Percentiles rank a stretch among this genome's conserved stretches.
Conservation (phyloP, 108 stramenopile species). For the Schizochytrium sp. region DNA sequence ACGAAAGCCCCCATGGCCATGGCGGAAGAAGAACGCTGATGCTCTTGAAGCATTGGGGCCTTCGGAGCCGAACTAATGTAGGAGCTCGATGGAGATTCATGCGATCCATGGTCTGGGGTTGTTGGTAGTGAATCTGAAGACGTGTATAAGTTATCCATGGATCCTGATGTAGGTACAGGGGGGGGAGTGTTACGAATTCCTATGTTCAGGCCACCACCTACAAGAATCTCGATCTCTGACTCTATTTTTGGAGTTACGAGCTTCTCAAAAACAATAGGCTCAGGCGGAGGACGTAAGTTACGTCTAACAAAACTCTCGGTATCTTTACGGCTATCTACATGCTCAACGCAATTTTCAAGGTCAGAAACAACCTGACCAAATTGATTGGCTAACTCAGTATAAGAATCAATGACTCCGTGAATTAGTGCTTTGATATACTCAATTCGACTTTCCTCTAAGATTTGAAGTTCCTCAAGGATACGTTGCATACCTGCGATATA, state of each 20-base stretch:
- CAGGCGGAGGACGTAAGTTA: not conserved
- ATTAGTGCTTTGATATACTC: conserved; percentile 47
- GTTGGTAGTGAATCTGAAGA: too few species aligned
- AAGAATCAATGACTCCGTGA: conserved; percentile 42
- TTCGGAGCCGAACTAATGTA: too few species aligned
- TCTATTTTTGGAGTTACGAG: conserved; percentile 37
- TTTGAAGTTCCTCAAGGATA: conserved; percentile 1
- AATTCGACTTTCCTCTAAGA: conserved; percentile 34
- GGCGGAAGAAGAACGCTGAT: too few species aligned
- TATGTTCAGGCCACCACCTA: conserved; percentile 37
- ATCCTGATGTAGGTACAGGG: not conserved
- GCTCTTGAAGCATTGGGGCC: too few species aligned
- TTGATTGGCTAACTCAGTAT: conserved; percentile 31
- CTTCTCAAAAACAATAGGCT: conserved; percentile 8
- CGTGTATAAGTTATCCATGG: not conserved
- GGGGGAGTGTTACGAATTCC: not conserved
- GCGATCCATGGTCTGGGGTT: too few species aligned
- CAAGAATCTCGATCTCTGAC: conserved; percentile 25
- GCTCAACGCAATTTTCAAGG: not conserved
- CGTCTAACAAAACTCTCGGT: not conserved
- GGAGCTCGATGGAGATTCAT: too few species aligned
- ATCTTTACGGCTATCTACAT: conserved; percentile 6
- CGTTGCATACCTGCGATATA: not conserved
- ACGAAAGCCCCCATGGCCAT: too few species aligned
- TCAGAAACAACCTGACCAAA: conserved; percentile 37